Evolutionary conservation across 2,329 filamentous ascomycete genomes (phyloP), one percentile per base, ranked within the genome.

Genomic region (Dactylellina sp.): DNA sequence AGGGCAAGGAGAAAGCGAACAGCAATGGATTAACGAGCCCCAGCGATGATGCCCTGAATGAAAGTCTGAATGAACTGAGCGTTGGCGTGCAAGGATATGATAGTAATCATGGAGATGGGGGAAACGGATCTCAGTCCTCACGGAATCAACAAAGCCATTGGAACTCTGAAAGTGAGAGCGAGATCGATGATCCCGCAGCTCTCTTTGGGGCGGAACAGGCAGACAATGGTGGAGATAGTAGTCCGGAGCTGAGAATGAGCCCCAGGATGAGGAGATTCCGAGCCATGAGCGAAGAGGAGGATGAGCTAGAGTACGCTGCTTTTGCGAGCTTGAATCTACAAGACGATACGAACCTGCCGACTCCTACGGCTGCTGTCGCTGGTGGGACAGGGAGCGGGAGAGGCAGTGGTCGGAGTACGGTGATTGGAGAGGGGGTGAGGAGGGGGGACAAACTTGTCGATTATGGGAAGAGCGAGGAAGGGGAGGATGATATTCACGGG

Each of bases 91-190:
- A 60, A 20, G 60, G 60, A n/a, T 71, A 57, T 9, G 62, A 68
- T 20, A 55, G 52, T 35, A 28, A n/a, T n/a, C 14, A 28, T 24
- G 42, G 9, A n/a, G 25, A 44, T 12, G 40, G 28, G 12, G 28
- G 25, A 37, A 37, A 46, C 16, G 16, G 11, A 9, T 16, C 47
- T 9, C 25, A 49, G 25, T 63, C 50, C 16, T 28, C 39, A n/a
- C 42, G 25, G 1, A 49, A 25, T 39, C 56, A 65, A 49, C 61
- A 63, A 12, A 66, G 62, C 32, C 55, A 66, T 28, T 66, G 71
- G 63, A 37, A 75, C 37, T 75, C 71, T n/a, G 71, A 75, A 37
- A 68, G 62, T 22, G 71, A 75, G 24, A 66, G 62, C 35, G 71
- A 75, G 49, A 60, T 75, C 18, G 71, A 75, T 47, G 71, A 75